A percentile compares a stretch with the other conserved stretches of the same genome.
Evolutionary conservation across 345 rosid genomes (phyloP).

Genomic region (Syzygium aqueum): DNA sequence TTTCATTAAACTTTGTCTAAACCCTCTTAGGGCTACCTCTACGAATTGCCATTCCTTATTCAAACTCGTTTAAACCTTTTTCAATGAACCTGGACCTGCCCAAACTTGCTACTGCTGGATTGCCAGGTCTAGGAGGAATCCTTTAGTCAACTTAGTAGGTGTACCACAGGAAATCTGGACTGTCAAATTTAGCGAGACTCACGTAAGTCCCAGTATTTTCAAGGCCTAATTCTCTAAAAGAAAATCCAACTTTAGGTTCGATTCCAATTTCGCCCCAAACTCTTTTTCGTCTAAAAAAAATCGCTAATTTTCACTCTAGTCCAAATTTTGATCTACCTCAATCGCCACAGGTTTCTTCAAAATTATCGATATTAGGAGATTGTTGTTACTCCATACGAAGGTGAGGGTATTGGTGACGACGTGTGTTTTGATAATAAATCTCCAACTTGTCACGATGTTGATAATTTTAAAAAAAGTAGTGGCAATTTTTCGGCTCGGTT

Average conservation of each 20-base stretch:
- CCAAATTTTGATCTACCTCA: too few species aligned
- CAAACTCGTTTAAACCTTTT: not conserved
- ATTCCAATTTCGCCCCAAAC: not conserved
- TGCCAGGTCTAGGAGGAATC: not conserved
- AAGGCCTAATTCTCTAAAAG: not conserved
- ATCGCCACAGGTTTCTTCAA: too few species aligned
- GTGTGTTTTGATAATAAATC: too few species aligned
- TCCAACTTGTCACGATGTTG: too few species aligned
- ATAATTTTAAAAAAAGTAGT: too few species aligned
- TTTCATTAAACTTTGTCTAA: not conserved
- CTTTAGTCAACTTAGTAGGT: not conserved
- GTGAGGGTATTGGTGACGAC: too few species aligned
- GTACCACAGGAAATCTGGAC: not conserved
- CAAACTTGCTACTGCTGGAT: not conserved
- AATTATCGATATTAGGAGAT: too few species aligned
- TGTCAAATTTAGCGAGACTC: not conserved
- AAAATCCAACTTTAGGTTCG: too few species aligned
- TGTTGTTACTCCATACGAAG: too few species aligned
- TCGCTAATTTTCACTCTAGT: not conserved
- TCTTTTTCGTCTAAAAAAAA: too few species aligned
- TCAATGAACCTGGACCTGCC: not conserved
- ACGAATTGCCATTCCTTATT: too few species aligned
- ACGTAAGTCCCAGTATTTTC: not conserved
- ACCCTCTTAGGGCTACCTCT: not conserved
- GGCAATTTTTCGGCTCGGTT: too few species aligned